Base-by-base conservation (phyloP, 179 eudicot genomes). In the Carnegiea gigantea region DNA sequence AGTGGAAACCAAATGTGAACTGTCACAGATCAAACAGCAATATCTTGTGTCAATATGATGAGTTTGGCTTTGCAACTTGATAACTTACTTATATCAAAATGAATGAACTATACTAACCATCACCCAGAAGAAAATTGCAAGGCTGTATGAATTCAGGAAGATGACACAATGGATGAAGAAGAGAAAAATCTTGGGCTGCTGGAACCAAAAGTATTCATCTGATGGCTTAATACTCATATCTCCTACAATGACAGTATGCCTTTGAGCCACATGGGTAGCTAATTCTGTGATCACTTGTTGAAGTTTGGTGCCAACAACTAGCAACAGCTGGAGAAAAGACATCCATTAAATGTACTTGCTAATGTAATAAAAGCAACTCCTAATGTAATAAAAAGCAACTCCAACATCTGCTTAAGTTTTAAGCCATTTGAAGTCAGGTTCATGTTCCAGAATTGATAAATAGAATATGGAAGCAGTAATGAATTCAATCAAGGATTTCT, bases 141-240 rank as follows among this genome's bases (percentile, higher is more conserved):
- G 26, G n/a, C 81, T 82, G 48, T 82, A 82, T 7, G 87, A 85
- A 36, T 85, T 85, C 21, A 82, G 81, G 74, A 93, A 92, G 67
- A 91, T 77, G 44, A 91, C 89, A 64, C 85, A 78, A 79, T 93
- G 97, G 36, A 92, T 92, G 77, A 89, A 85, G 60, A 75, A 78
- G 33, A 90, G 91, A 80, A 93, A 75, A 83, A 84, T 82, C 21
- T 70, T 83, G 7, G 97, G 97, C 9, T 75, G 75, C 65, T 86
- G 82, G 83, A 93, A 89, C 97, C 95, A 93, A 75, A 93, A 93
- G 79, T 86, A 84, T 7, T 82, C 88, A 81, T 93, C 89, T 77
- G 86, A 87, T 43, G 91, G 92, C 71, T 87, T 84, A n/a, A 93
- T 88, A 6, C 86, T 79, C 4, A 90, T 87, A 1, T 86, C 88